Conservation (phyloP, 2,329 filamentous ascomycete species). For the Trichoderma harzianum region DNA sequence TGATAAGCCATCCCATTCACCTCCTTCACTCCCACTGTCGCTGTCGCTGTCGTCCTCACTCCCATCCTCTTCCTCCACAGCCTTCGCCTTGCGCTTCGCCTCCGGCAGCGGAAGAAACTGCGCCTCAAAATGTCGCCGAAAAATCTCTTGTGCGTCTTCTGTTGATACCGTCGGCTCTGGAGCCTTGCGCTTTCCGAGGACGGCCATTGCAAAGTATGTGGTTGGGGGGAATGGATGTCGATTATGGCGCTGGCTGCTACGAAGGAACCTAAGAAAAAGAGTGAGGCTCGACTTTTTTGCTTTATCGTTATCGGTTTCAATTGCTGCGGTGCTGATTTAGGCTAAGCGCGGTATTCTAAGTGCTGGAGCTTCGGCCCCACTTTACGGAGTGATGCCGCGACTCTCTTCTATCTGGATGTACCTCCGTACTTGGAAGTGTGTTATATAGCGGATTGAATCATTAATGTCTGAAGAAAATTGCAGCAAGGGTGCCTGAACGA, state of each 20-base stretch:
- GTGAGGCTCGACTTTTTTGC: constrained; percentile 6
- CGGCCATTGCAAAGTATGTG: constrained; percentile 34
- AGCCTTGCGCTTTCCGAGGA: constrained; percentile 50
- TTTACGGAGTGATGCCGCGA: background rate
- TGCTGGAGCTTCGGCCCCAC: background rate
- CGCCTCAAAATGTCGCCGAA: constrained; percentile 82
- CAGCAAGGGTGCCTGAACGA: background rate
- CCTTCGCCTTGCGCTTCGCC: constrained; percentile 29
- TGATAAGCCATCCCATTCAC: constrained; percentile 31
- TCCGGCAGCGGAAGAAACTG: constrained; percentile 72
- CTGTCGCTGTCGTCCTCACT: constrained; percentile 34
- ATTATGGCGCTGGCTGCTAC: background rate
- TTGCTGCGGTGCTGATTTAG: constrained; percentile 15
- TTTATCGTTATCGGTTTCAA: constrained; percentile 19
- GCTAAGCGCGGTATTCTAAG: background rate
- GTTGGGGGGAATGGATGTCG: background rate
- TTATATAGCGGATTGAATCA: background rate
- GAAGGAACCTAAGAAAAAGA: background rate
- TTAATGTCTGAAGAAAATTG: background rate
- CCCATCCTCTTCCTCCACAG: constrained; percentile 27
- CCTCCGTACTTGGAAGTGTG: background rate
- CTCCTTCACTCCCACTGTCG: constrained; percentile 23
- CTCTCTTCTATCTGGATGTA: background rate
- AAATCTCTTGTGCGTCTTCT: constrained; percentile 66
- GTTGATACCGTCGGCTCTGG: constrained; percentile 32